Percentiles rank a stretch among this genome's conserved stretches.
Evolutionary conservation across 2,329 filamentous ascomycete species (phyloP).

Genomic region (Paradendryphiella salina): DNA sequence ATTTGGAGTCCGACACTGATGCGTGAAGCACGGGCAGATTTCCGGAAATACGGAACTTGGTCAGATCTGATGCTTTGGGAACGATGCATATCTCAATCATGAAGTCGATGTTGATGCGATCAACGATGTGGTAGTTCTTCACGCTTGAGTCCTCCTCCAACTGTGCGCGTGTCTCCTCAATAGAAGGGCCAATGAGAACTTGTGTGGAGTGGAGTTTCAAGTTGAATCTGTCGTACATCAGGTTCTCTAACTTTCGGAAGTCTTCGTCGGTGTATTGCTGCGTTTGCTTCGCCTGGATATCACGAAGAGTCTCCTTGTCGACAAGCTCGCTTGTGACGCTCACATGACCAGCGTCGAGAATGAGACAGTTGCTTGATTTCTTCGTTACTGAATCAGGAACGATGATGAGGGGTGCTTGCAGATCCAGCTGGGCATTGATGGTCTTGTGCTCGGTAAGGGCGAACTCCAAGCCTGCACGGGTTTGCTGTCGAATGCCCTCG

Average conservation of each 20-base stretch:
- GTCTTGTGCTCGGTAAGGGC: slow-evolving; percentile 98
- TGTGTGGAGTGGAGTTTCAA: slow-evolving; percentile 94
- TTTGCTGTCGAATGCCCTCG: slow-evolving; percentile 92
- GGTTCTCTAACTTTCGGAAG: slow-evolving; percentile 79
- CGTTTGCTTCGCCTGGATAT: slow-evolving; percentile 88
- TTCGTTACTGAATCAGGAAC: slow-evolving; percentile 89
- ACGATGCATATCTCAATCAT: slow-evolving; percentile 94
- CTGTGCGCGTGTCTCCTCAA: slow-evolving; percentile 85
- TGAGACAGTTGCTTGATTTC: slow-evolving; percentile 80
- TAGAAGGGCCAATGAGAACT: slow-evolving; percentile 89
- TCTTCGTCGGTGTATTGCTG: slow-evolving; percentile 88
- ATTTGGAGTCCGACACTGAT: slow-evolving; percentile 90
- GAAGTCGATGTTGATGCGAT: slow-evolving; percentile 97
- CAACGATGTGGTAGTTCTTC: slow-evolving; percentile 83
- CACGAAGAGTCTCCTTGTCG: slow-evolving; percentile 83
- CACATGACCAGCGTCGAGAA: slow-evolving; percentile 93
- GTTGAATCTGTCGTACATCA: slow-evolving; percentile 98
- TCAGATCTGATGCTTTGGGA: slow-evolving; percentile 91
- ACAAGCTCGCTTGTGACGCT: slow-evolving; percentile 93
- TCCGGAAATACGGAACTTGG: slow-evolving; percentile 87
- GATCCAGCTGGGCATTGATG: slow-evolving; percentile 91
- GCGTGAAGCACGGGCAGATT: slow-evolving; percentile 91
- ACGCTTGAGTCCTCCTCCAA: slow-evolving; percentile 68
- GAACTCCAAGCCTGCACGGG: slow-evolving; percentile 91
- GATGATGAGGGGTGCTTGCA: slow-evolving; percentile 95